Base-by-base conservation (phyloP, 2,329 filamentous ascomycete genomes). In the Sordariomycetes sp. region DNA sequence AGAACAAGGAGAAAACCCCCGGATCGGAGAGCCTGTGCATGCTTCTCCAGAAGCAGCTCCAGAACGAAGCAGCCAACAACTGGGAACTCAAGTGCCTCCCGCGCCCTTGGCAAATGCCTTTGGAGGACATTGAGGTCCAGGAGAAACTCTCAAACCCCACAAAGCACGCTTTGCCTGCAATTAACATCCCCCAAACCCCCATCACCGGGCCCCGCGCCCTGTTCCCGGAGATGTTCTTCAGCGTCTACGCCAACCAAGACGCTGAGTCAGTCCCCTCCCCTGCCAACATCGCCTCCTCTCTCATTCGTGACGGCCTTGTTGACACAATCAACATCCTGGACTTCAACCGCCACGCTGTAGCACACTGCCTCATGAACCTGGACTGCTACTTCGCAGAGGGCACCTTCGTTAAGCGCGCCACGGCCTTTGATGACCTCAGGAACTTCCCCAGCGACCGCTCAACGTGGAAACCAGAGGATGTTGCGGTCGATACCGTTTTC, bases 401-500 rank as follows among this genome's bases (percentile, higher is more conserved):
- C 35, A 95, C 86, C 2, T 98, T 98, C 56, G 80, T 94, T 37
- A 94, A 94, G 62, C 82, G 92, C 38, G 88, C 86, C 2, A 95
- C 86, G 2, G 79, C 87, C 0, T 95, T 94, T 49, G 92, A 98
- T 55, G 82, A 87, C 50, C 73, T 98, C 32, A 75, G 82, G 21
- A 80, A 80, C 30, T 68, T 81, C 14, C 75, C 77, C 21, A 63
- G 62, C 2, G 70, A 75, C 35, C 71, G 72, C 42, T 76, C 82
- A 11, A 88, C 86, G 0, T 98, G 92, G 90, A 98, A 98, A 59
- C 87, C 92, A 0, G 92, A 98, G 61, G 92, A 98, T 59, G 83
- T 96, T 38, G 85, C 84, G 4, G 86, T 98, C n/a, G 92, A 98
- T 56, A 87, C 90, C 5, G 86, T 96, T 37, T 98, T 98, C 58